Base-by-base conservation (phyloP, 2,329 filamentous ascomycete species). In the Penicillium corylophilum region DNA sequence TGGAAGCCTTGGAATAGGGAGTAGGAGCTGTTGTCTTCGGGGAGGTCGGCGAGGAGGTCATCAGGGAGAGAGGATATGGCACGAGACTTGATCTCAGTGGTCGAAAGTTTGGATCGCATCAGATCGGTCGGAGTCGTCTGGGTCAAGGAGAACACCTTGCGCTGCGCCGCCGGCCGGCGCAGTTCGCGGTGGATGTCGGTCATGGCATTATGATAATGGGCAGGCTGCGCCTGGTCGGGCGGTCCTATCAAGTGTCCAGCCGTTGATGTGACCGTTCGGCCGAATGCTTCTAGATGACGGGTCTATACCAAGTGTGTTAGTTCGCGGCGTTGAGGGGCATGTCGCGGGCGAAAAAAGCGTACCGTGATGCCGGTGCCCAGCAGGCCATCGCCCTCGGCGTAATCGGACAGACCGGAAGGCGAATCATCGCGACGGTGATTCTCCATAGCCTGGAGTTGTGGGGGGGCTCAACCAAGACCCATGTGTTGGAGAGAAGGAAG, bases 1-100 rank as follows among this genome's bases (percentile, higher is more conserved):
- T 95, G 87, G 72, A 99, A 99, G 60, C 94, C 94, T 72, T 99
- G 90, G 71, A 99, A 97, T 40, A 99, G 80, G 36, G 92, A 96
- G 75, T 95, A 99, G 15, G 85, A 79, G 72, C 89, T 95, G 20
- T 87, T 85, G 68, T 87, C 82, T 54, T 95, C 90, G 61, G 94
- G 94, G 45, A 96, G 93, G 69, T 96, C 92, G 60, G 79, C 79
- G 42, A 99, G 83, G 61, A 99, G 82, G 56, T 96, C 92, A 73
- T 99, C 93, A 44, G 94, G 86, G 31, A 99, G 79, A 68, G 89
- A 92, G 40, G 90, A 86, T 50, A 97, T 77, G 43, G 94, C 94
- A 60, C 94, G 89, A 64, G 95, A 92, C 73, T 96, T 91, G 63
- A 97, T 97, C 76, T 99, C 94, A 60, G 84, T 80, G 18, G 89